Evolutionary conservation across 2,329 filamentous ascomycete species (phyloP).

Genomic region (Amphichorda felina): DNA sequence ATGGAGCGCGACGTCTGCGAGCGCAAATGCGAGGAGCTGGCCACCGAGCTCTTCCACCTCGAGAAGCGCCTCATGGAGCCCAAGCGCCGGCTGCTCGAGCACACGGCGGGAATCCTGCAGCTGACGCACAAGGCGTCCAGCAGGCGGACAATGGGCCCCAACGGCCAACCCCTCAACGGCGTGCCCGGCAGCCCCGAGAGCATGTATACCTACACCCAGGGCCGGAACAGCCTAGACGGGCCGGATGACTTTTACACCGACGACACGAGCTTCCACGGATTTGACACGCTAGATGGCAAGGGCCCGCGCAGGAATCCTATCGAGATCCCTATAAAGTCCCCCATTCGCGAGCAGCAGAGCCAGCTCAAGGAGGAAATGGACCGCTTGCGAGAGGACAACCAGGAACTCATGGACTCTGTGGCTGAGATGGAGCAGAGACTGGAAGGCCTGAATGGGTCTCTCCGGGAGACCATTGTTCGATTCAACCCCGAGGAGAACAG

Average conservation of each 20-base stretch:
- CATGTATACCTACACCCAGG: slow-evolving; percentile 56
- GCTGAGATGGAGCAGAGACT: slow-evolving; percentile 53
- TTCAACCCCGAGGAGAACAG: slow-evolving; percentile 44
- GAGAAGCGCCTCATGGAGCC: slow-evolving; percentile 67
- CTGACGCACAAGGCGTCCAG: slow-evolving; percentile 74
- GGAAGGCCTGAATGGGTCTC: slow-evolving; percentile 52
- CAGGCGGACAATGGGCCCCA: slow-evolving; percentile 32
- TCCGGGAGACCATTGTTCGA: slow-evolving; percentile 55
- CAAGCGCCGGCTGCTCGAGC: slow-evolving; percentile 67
- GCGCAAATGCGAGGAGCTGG: slow-evolving; percentile 75
- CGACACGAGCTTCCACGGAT: slow-evolving; percentile 61
- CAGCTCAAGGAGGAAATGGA: slow-evolving; percentile 36
- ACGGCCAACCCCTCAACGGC: slow-evolving; percentile 32
- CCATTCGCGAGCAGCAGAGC: slow-evolving; percentile 39
- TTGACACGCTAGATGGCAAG: slow-evolving; percentile 46
- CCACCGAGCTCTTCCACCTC: slow-evolving; percentile 66
- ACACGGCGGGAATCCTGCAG: slow-evolving; percentile 86
- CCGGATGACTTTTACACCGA: slow-evolving; percentile 56
- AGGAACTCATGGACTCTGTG: slow-evolving; percentile 32
- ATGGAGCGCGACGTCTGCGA: slow-evolving; percentile 64
- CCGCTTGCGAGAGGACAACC: slow-evolving; percentile 32
- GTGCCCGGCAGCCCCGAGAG: slow-evolving; percentile 69
- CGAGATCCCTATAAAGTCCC: slow-evolving; percentile 47
- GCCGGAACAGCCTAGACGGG: slow-evolving; percentile 44
- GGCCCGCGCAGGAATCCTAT: slow-evolving; percentile 23